Conservation (phyloP, 768 basidiomycete species). For the Mycena kentingensis region DNA sequence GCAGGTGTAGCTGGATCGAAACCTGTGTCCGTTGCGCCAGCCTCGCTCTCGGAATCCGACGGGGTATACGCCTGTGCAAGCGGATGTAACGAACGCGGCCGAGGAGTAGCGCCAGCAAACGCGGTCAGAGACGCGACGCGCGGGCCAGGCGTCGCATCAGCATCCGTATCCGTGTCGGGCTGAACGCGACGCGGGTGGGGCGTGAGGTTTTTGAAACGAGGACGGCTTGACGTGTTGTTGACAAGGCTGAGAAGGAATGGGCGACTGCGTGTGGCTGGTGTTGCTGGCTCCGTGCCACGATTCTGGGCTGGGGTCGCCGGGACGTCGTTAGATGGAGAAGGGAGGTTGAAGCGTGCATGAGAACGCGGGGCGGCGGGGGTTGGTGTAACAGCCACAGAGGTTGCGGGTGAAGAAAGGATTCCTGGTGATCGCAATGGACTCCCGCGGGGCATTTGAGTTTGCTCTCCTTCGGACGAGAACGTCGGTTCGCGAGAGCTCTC, state of each 20-base stretch:
- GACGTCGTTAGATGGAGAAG: slow-evolving; percentile 45
- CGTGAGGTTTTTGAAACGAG: slow-evolving; percentile 65
- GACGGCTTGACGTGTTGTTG: slow-evolving; percentile 78
- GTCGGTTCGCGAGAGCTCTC: slow-evolving; percentile 54
- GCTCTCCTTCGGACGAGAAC: slow-evolving; percentile 68
- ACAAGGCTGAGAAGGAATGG: slow-evolving; percentile 85
- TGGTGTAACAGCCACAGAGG: slow-evolving; percentile 63
- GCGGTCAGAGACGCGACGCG: slow-evolving; percentile 41
- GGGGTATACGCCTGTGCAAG: slow-evolving; percentile 43
- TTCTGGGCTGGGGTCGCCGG: slow-evolving; percentile 36
- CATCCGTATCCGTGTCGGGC: slow-evolving; percentile 34
- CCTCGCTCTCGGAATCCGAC: too few species aligned
- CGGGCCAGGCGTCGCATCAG: slow-evolving; percentile 35
- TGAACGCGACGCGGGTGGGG: slow-evolving; percentile 53
- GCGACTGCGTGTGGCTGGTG: slow-evolving; percentile 71
- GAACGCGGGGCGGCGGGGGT: slow-evolving; percentile 65
- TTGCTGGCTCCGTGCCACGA: slow-evolving; percentile 52
- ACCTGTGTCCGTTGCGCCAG: too few species aligned
- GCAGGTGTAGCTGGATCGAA: slow-evolving; percentile 40
- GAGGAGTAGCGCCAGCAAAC: slow-evolving; percentile 69
- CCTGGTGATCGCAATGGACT: slow-evolving; percentile 35
- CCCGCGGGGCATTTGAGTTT: slow-evolving; percentile 37
- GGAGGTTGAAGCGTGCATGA: slow-evolving; percentile 62
- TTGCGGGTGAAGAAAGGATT: slow-evolving; percentile 53
- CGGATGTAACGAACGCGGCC: too few species aligned